These are phyloP conservation scores for Arthrocladium fulminans DNA, from an alignment of 2,329 filamentous ascomycete genomes.

Conservation along the genomic window DNA sequence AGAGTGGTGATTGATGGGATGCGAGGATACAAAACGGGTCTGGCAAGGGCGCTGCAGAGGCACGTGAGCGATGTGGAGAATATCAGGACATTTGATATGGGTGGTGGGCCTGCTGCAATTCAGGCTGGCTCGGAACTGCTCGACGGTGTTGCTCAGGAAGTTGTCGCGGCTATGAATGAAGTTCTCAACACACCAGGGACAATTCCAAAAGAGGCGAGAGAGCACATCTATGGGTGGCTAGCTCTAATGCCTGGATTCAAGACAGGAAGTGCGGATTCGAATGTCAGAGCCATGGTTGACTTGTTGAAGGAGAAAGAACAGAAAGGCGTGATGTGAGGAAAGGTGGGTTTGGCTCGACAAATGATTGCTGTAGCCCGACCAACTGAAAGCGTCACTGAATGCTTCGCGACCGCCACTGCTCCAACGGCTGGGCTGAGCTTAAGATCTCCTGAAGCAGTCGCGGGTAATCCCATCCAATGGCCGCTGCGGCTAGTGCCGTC, in stretches of 20 bases:
- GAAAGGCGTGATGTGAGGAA: slow-evolving; percentile 18
- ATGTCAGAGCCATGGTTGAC: slow-evolving; percentile 13
- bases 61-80: neutral
- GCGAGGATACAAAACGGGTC: slow-evolving; percentile 19
- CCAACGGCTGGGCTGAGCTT: slow-evolving; percentile 19
- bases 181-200: slow-evolving; percentile 16
- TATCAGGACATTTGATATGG: slow-evolving; percentile 1
- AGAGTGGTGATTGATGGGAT: slow-evolving; percentile 19
- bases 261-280: slow-evolving; percentile 12
- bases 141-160: slow-evolving; percentile 15
- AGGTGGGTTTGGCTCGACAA: neutral
- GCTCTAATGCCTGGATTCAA: slow-evolving; percentile 23
- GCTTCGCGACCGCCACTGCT: neutral
- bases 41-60: slow-evolving; percentile 9
- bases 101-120: neutral
- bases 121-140: slow-evolving; percentile 15
- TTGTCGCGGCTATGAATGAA: slow-evolving; percentile 19
- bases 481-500: slow-evolving; percentile 36
- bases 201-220: slow-evolving; percentile 19
- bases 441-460: slow-evolving; percentile 32
- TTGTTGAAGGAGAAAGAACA: slow-evolving; percentile 16
- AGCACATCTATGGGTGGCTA: slow-evolving; percentile 21
- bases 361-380: neutral
- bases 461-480: slow-evolving; percentile 37
- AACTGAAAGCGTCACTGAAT: neutral